Evolutionary conservation across 2,329 filamentous ascomycete species (phyloP).

Genomic region (Colletotrichum shisoi): DNA sequence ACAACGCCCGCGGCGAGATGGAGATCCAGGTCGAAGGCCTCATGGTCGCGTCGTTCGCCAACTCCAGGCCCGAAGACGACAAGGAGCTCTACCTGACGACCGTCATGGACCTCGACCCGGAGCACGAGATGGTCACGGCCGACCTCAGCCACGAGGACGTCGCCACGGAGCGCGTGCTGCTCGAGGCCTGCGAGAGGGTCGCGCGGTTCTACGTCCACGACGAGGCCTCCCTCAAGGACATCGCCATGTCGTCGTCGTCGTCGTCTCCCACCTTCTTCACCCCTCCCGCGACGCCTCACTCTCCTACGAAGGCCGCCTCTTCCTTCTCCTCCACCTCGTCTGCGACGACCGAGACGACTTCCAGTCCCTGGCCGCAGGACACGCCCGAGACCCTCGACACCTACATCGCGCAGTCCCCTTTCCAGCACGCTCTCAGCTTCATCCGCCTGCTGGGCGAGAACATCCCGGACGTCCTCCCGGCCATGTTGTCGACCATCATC

Average conservation of each 20-base stretch:
- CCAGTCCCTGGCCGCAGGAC: constrained; percentile 40
- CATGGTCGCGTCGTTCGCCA: constrained; percentile 46
- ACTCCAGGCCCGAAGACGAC: constrained; percentile 46
- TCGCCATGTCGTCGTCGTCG: neutral
- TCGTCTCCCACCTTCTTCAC: constrained; percentile 31
- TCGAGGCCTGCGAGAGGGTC: constrained; percentile 51
- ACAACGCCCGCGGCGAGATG: constrained; percentile 46
- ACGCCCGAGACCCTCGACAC: constrained; percentile 44
- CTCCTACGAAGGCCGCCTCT: neutral
- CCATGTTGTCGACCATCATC: constrained; percentile 42
- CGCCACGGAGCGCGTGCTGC: constrained; percentile 42
- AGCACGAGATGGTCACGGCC: constrained; percentile 48
- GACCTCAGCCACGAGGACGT: constrained; percentile 12
- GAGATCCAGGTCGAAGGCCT: constrained; percentile 49
- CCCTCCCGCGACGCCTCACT: constrained; percentile 23
- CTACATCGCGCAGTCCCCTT: constrained; percentile 48
- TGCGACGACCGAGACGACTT: neutral
- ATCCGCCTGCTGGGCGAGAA: constrained; percentile 44
- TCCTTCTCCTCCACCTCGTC: too few species aligned
- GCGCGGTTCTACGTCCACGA: constrained; percentile 46
- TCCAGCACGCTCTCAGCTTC: constrained; percentile 45
- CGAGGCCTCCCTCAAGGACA: constrained; percentile 25
- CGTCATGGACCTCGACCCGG: constrained; percentile 52
- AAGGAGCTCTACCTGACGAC: constrained; percentile 50
- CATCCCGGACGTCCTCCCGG: constrained; percentile 43